phyloP scores from a whole-genome alignment of 2,329 filamentous ascomycete genomes.

The Calonectria leucothoes region DNA sequence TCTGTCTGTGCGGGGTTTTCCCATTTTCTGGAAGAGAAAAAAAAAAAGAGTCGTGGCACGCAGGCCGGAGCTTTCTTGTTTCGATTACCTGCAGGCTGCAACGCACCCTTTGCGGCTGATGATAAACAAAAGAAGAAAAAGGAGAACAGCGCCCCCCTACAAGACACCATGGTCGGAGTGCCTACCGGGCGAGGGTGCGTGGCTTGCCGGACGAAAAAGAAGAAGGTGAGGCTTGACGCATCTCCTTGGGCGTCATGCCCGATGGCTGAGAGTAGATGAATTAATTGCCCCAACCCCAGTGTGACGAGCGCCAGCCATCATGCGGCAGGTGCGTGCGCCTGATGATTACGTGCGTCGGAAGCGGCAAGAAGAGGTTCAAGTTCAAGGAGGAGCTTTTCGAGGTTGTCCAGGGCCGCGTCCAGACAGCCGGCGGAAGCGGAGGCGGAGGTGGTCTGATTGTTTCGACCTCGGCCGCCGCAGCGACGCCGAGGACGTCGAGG shows the following conservation, averaged over 20 bases:
- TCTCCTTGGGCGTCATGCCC: background rate
- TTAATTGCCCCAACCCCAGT: background rate
- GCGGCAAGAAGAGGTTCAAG: background rate
- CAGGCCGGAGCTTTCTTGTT: too few relatives aligned
- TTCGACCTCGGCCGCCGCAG: background rate
- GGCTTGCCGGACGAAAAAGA: background rate
- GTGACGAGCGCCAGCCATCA: slow-evolving; percentile 2
- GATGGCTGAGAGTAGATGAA: background rate
- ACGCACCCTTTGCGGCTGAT: background rate
- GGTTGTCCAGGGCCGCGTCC: background rate
- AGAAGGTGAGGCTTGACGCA: background rate
- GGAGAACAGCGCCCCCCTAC: background rate
- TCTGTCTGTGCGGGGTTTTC: background rate
- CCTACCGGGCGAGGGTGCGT: background rate
- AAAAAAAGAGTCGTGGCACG: background rate
- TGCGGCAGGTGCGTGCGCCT: background rate
- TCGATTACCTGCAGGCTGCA: background rate
- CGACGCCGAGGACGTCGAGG: too few relatives aligned
- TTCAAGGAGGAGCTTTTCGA: background rate
- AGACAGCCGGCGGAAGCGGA: too few relatives aligned
- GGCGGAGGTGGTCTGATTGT: too few relatives aligned
- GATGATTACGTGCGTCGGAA: background rate
- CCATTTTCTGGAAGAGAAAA: too few relatives aligned
- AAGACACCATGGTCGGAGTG: background rate
- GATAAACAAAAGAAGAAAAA: background rate